Evolutionary conservation across 164 flowering plant genomes (phyloP).

Genomic region (Berberis vulgaris): DNA sequence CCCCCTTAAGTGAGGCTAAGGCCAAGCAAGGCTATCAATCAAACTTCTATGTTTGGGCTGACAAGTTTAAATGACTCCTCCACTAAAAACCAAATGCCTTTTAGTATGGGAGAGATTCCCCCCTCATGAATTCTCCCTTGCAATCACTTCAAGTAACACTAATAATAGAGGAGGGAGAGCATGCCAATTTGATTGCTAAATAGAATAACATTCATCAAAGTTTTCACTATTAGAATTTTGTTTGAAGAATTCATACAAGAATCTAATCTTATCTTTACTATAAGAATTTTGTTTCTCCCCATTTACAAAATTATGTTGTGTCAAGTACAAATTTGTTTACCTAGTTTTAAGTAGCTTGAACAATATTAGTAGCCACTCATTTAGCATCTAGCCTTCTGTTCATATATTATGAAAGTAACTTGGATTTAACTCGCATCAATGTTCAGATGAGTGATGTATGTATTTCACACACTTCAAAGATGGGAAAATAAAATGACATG

Average conservation of each 20-base stretch:
- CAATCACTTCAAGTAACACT: constrained; percentile 2
- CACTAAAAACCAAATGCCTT: constrained; percentile 18
- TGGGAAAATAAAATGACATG: too few relatives aligned
- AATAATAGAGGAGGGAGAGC: constrained; percentile 7
- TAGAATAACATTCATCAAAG: background rate
- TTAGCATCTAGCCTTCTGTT: too few relatives aligned
- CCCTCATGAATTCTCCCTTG: background rate
- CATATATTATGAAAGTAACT: too few relatives aligned
- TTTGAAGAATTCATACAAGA: background rate
- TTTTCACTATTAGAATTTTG: background rate
- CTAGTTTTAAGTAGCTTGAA: too few relatives aligned
- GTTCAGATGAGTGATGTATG: too few relatives aligned
- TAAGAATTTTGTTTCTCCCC: background rate
- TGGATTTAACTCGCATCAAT: too few relatives aligned
- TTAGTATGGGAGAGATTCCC: constrained; percentile 13
- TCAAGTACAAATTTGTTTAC: background rate
- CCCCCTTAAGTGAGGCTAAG: background rate
- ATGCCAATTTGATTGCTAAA: background rate
- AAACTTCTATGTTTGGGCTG: constrained; percentile 21
- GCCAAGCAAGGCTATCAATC: constrained; percentile 2
- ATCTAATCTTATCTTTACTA: background rate
- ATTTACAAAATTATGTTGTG: background rate
- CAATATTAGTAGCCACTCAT: too few relatives aligned
- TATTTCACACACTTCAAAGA: too few relatives aligned
- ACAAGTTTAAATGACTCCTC: constrained; percentile 27